These are phyloP conservation scores for Talaromyces sp. DNA, from an alignment of 2,329 filamentous ascomycete species.

Conservation along the genomic window DNA sequence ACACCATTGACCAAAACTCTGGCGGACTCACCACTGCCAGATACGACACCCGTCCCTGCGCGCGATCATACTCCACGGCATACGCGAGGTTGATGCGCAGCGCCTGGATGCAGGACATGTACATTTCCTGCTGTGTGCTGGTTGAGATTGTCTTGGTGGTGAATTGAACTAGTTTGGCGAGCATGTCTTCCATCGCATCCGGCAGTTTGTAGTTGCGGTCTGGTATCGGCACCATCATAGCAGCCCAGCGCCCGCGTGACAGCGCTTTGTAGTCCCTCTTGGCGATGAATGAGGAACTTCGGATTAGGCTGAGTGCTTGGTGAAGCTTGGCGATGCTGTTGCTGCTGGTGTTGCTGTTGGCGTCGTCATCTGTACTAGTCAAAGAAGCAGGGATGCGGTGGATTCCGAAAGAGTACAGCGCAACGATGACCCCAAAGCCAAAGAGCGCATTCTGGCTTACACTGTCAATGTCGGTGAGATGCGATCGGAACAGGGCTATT, in stretches of 20 bases:
- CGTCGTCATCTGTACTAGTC: not conserved
- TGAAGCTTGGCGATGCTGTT: slow-evolving; percentile 4
- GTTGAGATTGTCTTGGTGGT: not conserved
- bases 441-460: slow-evolving; percentile 3
- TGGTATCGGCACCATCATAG: slow-evolving; percentile 3
- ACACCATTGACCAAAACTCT: slow-evolving; percentile 5
- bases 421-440: slow-evolving; percentile 4
- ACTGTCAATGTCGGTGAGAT: not conserved
- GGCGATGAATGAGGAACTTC: not conserved
- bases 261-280: slow-evolving; percentile 1
- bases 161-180: not conserved
- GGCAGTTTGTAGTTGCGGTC: not conserved
- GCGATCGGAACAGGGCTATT: not conserved
- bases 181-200: slow-evolving; percentile 3
- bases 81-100: not conserved
- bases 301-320: slow-evolving; percentile 5
- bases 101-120: slow-evolving; percentile 1
- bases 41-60: not conserved
- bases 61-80: not conserved
- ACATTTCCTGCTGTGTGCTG: not conserved
- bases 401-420: slow-evolving; percentile 7
- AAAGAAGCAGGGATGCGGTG: not conserved
- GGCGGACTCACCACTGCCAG: slow-evolving; percentile 3
- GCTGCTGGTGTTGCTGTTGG: too few species aligned
- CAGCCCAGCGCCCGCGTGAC: not conserved